Base-by-base conservation (phyloP, 192 early-diverging fungal genomes). In the Coemansia sp. region DNA sequence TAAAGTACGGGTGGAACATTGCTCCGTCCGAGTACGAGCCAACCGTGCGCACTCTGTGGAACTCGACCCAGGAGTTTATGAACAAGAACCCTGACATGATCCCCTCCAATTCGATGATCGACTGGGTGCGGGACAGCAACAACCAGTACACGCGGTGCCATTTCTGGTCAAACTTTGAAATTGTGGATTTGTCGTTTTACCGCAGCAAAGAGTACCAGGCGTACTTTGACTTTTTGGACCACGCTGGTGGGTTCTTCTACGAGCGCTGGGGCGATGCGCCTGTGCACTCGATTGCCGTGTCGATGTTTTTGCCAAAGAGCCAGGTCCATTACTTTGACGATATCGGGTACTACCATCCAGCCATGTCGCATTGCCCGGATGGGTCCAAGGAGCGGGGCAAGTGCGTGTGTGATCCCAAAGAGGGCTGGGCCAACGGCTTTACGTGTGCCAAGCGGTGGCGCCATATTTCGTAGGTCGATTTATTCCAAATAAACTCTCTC, bases 301-400 rank as follows among this genome's bases (percentile, higher is more conserved):
- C 79, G 58, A 86, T 45, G 65, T 79, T 86, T 54, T 66, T 89
- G 57, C 71, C 66, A 12, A 67, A 69, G 57, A 65, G 70, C 19
- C 80, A 89, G 48, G 76, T 90, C 1, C 88, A 89, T 53, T 91
- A 82, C 68, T 91, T 91, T 70, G 76, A 91, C 62, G 85, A 89
- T 62, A 89, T 91, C 55, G 89, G 87, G 2, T 89, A 89, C 67
- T 68, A 61, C 39, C 85, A 87, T 55, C 73, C 71, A 4, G 58
- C 59, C 11, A 76, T 82, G 62, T 41, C 48, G 10, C 67, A 62
- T 12, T 82, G 80, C 17, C 80, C 80, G 0, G 73, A 67, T 10
- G 82, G 84, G 22, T 77, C 80, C 21, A 69, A 58, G 24, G 66
- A 67, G 47, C 66, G 69, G 24, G 73, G 73, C 54, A 67, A 63